Conservation (phyloP, 257 asterid species). For the Oldenlandia corymbosa region DNA sequence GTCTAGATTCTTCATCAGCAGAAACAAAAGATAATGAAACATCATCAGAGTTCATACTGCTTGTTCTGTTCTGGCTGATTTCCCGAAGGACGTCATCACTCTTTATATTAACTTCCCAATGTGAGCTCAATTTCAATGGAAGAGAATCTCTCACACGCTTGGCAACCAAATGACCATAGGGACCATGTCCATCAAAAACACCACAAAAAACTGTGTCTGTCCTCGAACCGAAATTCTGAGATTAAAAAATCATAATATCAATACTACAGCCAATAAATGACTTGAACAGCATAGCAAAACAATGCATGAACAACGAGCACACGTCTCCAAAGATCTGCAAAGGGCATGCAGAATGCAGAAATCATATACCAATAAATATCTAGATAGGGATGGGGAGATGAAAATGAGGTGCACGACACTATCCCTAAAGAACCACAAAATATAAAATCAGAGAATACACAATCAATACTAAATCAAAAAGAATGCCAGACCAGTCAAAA, state of each 20-base stretch:
- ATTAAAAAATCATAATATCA: too few species aligned
- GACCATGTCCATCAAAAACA: conserved; percentile 93
- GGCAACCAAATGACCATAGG: conserved; percentile 91
- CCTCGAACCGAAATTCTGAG: conserved; percentile 88
- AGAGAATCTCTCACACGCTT: conserved; percentile 83
- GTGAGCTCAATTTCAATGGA: conserved; percentile 71
- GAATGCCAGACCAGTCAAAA: neutral
- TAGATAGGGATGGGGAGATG: neutral
- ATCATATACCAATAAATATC: neutral
- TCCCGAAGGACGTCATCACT: conserved; percentile 58
- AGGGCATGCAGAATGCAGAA: neutral
- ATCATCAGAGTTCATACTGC: conserved; percentile 47
- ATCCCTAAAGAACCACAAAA: neutral
- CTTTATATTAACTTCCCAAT: conserved; percentile 69
- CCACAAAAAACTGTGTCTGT: conserved; percentile 89
- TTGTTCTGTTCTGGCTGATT: conserved; percentile 45
- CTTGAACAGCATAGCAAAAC: too few species aligned
- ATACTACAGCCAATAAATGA: too few species aligned
- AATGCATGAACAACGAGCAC: too few species aligned
- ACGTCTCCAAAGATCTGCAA: too few species aligned
- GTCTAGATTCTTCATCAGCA: conserved; percentile 54
- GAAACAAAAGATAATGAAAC: conserved; percentile 33
- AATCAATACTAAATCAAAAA: neutral
- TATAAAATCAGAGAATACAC: neutral
- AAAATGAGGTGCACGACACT: neutral